Evolutionary conservation across 2,329 filamentous ascomycete genomes (phyloP), one percentile per base, ranked within the genome.

Genomic region (Sordariomycetes sp.): DNA sequence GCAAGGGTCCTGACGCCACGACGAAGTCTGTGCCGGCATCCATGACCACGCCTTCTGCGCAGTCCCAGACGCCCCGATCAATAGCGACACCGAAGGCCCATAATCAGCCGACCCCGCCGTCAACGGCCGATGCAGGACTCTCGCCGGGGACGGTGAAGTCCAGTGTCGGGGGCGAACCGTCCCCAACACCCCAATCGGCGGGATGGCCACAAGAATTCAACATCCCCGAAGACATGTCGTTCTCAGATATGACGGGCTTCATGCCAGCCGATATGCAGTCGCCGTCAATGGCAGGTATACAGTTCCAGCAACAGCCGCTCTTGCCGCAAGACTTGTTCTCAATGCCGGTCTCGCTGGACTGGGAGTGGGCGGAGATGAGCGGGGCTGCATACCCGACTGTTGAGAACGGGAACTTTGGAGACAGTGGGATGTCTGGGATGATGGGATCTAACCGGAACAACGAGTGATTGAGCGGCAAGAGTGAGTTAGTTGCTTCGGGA

Each of bases 291-390:
- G 34, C 70, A 54, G 60, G 60, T 18, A 61, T 65, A 7, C 62
- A 64, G 7, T 91, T 92, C 67, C 87, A 92, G 66, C 89, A 95
- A 64, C 92, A 95, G 64, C 92, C 92, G 0, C 87, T 96, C 66
- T 83, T 97, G 24, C 93, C 94, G 4, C 90, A 93, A 65, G 94
- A 97, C 72, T 73, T 97, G 28, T 99, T 94, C 85, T 88, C 93
- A 70, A 86, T 97, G 82, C 92, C 93, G 1, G 96, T 96, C 86
- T 95, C 90, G 2, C 79, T 97, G 24, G 93, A 97, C 68, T 97
- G 92, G 91, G 90, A 82, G 66, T 86, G 82, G 81, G 82, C 82
- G 1, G 83, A 86, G 69, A 84, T 86, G 77, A 85, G 80, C 35
- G 82, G 82, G n/a, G 83, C 82, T 11, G 76, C 78, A 2, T 86